phyloP scores from a whole-genome alignment of 2,329 filamentous ascomycete genomes.

The Aspergillus versicolor region DNA sequence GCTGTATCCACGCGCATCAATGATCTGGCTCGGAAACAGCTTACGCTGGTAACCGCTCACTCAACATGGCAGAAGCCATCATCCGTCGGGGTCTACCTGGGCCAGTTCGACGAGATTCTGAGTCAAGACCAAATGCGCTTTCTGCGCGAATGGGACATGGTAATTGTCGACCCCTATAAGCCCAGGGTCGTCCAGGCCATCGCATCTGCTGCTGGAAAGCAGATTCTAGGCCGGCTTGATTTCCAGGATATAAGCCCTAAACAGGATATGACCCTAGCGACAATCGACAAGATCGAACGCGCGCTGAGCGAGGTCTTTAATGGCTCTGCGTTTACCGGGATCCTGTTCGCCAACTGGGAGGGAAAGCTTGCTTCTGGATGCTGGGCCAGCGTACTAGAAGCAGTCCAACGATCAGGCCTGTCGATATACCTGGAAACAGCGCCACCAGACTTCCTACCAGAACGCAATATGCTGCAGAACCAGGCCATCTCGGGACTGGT shows the following conservation, averaged over 20 bases:
- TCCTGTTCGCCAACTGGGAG: conserved; percentile 47
- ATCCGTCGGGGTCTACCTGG: conserved; percentile 47
- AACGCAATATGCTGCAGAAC: conserved; percentile 35
- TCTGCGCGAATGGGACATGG: conserved; percentile 45
- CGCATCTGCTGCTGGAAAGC: conserved; percentile 16
- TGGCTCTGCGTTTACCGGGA: conserved; percentile 36
- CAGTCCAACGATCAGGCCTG: conserved; percentile 37
- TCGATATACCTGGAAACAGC: conserved; percentile 44
- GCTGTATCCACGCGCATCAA: conserved; percentile 23
- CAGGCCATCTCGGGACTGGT: conserved; percentile 39
- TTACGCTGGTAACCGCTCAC: conserved; percentile 20
- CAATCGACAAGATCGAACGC: conserved; percentile 31
- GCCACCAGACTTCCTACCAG: conserved; percentile 41
- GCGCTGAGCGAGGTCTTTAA: conserved; percentile 26
- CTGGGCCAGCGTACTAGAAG: conserved; percentile 31
- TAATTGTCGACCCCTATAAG: conserved; percentile 45
- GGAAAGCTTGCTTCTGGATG: conserved; percentile 28
- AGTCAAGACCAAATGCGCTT: conserved; percentile 34
- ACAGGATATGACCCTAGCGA: conserved; percentile 23
- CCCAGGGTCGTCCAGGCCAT: conserved; percentile 37
- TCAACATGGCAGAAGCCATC: conserved; percentile 25
- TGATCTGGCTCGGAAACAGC: conserved; percentile 21
- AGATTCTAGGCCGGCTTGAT: conserved; percentile 36
- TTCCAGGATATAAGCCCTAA: conserved; percentile 22
- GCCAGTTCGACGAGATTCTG: conserved; percentile 34